A percentile compares a stretch with the other conserved stretches of the same genome.
These are phyloP conservation scores for Hamigera avellanea DNA, from an alignment of 495 filamentous ascomycete species.

Conservation along the genomic window DNA sequence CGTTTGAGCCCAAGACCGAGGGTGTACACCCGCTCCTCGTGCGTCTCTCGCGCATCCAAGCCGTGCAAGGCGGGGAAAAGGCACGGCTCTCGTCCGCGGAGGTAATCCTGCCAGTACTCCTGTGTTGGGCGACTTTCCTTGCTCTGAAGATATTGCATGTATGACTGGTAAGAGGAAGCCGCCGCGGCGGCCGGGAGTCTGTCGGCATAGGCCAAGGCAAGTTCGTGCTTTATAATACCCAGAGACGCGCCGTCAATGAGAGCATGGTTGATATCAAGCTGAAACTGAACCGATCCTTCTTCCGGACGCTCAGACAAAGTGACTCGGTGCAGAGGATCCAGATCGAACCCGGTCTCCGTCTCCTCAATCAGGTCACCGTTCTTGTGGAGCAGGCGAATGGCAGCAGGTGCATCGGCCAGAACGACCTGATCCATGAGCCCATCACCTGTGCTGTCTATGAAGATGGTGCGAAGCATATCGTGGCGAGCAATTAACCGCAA, in stretches of 20 bases:
- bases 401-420: too few species aligned
- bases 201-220: conserved; percentile 4
- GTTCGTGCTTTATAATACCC: conserved; percentile 7
- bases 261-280: conserved; percentile 34
- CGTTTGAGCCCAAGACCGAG: neutral
- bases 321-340: too few species aligned
- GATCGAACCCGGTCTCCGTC: too few species aligned
- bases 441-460: neutral
- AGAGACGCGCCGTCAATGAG: conserved; percentile 18
- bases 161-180: too few species aligned
- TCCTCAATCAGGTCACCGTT: too few species aligned
- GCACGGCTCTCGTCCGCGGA: conserved; percentile 27
- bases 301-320: too few species aligned
- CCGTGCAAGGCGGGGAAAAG: conserved; percentile 22
- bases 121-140: neutral
- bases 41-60: neutral
- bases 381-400: too few species aligned
- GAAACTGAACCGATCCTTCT: too few species aligned
- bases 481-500: neutral
- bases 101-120: conserved; percentile 31
- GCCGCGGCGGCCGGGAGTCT: neutral
- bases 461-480: neutral
- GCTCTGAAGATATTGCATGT: conserved; percentile 25
- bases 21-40: neutral
- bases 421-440: too few species aligned